These are phyloP conservation scores for Umbellularia californica DNA, from an alignment of 164 flowering plant species.

Conservation along the genomic window DNA sequence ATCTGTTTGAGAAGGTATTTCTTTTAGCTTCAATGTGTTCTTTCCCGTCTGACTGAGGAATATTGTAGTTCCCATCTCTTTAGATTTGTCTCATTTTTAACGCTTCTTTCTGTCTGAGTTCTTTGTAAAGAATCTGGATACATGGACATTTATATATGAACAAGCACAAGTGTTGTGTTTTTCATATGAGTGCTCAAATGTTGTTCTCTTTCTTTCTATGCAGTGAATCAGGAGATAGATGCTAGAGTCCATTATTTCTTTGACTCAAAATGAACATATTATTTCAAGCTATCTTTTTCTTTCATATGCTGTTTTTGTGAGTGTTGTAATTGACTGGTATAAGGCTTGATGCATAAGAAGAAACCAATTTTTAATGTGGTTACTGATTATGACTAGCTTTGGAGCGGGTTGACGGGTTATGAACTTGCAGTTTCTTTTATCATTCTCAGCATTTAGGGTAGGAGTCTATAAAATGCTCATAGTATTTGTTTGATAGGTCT, in stretches of 20 bases:
- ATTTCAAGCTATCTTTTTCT: neutral
- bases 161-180: too few relatives aligned
- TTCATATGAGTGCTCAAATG: too few relatives aligned
- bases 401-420: neutral
- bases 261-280: neutral
- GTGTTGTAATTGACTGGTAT: neutral
- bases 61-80: too few relatives aligned
- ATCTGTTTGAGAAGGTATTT: slow-evolving; percentile 85
- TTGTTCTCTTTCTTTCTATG: too few relatives aligned
- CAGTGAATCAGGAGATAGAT: too few relatives aligned
- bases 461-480: neutral
- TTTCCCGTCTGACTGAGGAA: too few relatives aligned
- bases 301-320: neutral
- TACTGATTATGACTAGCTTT: neutral
- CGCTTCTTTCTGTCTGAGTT: too few relatives aligned
- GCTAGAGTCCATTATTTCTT: neutral
- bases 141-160: too few relatives aligned
- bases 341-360: neutral
- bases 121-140: too few relatives aligned
- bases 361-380: neutral
- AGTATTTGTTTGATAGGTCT: neutral
- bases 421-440: too few relatives aligned
- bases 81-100: too few relatives aligned
- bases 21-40: too few relatives aligned
- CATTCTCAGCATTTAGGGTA: neutral